These are phyloP conservation scores for Termitomyces sp. DNA, from an alignment of 768 basidiomycete species.

Conservation along the genomic window DNA sequence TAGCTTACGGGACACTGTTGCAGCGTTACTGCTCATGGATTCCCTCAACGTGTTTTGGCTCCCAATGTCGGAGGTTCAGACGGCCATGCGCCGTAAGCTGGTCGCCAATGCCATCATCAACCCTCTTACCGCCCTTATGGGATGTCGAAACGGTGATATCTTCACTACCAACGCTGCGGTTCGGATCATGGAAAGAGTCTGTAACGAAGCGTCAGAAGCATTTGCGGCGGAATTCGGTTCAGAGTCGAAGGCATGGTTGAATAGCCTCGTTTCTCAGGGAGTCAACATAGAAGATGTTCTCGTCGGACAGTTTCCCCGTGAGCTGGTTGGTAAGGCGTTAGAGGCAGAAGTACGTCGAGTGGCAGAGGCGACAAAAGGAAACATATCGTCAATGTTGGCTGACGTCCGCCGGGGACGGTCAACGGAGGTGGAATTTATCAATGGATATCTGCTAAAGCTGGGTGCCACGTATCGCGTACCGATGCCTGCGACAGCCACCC, in stretches of 20 bases:
- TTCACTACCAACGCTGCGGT: conserved; percentile 43
- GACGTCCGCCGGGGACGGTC: conserved; percentile 60
- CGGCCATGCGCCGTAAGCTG: conserved; percentile 74
- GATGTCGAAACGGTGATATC: conserved; percentile 78
- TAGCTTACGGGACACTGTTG: conserved; percentile 67
- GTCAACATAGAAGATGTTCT: conserved; percentile 25
- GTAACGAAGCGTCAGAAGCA: conserved; percentile 66
- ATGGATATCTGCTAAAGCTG: conserved; percentile 73
- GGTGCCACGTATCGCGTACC: conserved; percentile 56
- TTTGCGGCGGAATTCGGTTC: conserved; percentile 52
- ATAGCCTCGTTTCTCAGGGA: conserved; percentile 27
- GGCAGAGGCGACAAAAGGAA: conserved; percentile 54
- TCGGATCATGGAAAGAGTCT: conserved; percentile 52
- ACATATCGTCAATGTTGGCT: conserved; percentile 79
- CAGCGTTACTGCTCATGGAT: conserved; percentile 56
- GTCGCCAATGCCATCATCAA: conserved; percentile 83
- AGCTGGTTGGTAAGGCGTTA: conserved; percentile 45
- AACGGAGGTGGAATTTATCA: conserved; percentile 83
- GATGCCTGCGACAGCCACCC: conserved; percentile 56
- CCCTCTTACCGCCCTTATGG: conserved; percentile 79
- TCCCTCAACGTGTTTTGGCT: conserved; percentile 62
- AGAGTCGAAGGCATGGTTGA: conserved; percentile 36
- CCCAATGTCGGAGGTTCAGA: conserved; percentile 64
- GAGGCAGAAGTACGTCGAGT: conserved; percentile 58
- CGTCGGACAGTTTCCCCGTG: conserved; percentile 42